Conservation (phyloP, 2,329 filamentous ascomycete species). For the Drechslera avenae region DNA sequence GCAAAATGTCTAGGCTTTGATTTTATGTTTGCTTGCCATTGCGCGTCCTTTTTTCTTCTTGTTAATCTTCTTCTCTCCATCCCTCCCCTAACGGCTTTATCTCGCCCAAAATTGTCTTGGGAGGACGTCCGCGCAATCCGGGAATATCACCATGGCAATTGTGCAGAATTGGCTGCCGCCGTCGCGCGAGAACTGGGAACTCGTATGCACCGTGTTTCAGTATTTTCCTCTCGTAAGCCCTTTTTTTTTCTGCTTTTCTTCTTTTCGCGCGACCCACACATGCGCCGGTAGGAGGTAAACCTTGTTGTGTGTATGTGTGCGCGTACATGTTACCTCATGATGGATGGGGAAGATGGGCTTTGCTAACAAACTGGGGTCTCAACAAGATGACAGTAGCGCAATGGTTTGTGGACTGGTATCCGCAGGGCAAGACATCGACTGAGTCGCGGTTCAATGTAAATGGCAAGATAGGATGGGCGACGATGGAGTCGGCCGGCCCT, state of each 20-base stretch:
- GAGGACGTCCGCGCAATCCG: background rate
- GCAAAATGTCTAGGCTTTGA: no score
- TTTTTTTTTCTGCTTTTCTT: background rate
- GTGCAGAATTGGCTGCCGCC: conserved; percentile 55
- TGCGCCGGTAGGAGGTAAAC: no score
- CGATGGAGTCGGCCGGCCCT: conserved; percentile 84
- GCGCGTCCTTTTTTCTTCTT: background rate
- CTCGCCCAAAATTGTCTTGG: background rate
- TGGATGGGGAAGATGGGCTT: no score
- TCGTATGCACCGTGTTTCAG: conserved; percentile 53
- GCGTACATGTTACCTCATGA: no score
- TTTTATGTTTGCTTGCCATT: background rate
- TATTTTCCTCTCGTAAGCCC: conserved; percentile 57
- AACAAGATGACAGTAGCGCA: conserved; percentile 71
- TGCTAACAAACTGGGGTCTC: conserved; percentile 8
- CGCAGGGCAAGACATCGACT: conserved; percentile 89
- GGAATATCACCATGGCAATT: conserved; percentile 45
- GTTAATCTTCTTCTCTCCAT: no score
- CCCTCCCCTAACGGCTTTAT: background rate
- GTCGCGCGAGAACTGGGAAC: conserved; percentile 57
- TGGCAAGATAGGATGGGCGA: conserved; percentile 83
- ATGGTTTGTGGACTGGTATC: conserved; percentile 78
- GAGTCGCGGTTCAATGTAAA: conserved; percentile 80
- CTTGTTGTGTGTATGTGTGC: no score
- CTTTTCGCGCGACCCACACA: no score